phyloP scores from a whole-genome alignment of 2,329 filamentous ascomycete species.

The Septoria linicola region DNA sequence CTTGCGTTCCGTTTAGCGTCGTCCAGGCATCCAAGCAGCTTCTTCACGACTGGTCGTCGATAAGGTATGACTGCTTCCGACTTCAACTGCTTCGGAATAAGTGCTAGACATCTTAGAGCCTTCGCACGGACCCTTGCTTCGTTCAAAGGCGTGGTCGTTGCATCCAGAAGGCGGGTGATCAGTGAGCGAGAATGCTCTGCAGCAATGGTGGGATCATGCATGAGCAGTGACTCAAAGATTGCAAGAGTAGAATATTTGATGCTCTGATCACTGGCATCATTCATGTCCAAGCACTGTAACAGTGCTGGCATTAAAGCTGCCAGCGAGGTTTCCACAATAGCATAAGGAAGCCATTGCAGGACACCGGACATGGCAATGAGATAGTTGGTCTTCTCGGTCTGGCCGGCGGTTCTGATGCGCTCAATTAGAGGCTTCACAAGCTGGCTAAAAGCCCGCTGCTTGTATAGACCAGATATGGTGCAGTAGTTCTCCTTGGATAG shows the following conservation, averaged over 20 bases:
- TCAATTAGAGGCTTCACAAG: conserved; percentile 57
- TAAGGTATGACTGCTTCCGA: conserved; percentile 56
- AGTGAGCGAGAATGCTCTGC: conserved; percentile 59
- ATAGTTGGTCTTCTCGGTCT: conserved; percentile 57
- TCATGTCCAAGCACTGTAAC: conserved; percentile 59
- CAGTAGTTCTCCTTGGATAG: conserved; percentile 62
- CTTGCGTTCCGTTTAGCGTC: conserved; percentile 63
- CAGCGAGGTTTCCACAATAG: conserved; percentile 60
- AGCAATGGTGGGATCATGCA: conserved; percentile 54
- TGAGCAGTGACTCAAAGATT: conserved; percentile 58
- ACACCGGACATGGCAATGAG: conserved; percentile 64
- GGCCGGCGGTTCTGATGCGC: conserved; percentile 49
- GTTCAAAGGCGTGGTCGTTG: conserved; percentile 31
- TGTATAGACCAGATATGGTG: conserved; percentile 60
- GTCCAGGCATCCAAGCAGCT: conserved; percentile 57
- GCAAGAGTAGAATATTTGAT: conserved; percentile 62
- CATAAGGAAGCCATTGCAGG: conserved; percentile 58
- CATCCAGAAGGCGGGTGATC: conserved; percentile 56
- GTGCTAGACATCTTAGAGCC: conserved; percentile 50
- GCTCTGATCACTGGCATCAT: conserved; percentile 44
- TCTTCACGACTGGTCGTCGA: conserved; percentile 57
- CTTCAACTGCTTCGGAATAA: conserved; percentile 50
- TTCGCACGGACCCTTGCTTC: conserved; percentile 47
- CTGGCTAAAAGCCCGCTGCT: conserved; percentile 63
- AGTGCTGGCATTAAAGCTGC: conserved; percentile 59